Evolutionary conservation across 2,329 filamentous ascomycete species (phyloP).

Genomic region (Beauveria sp.): DNA sequence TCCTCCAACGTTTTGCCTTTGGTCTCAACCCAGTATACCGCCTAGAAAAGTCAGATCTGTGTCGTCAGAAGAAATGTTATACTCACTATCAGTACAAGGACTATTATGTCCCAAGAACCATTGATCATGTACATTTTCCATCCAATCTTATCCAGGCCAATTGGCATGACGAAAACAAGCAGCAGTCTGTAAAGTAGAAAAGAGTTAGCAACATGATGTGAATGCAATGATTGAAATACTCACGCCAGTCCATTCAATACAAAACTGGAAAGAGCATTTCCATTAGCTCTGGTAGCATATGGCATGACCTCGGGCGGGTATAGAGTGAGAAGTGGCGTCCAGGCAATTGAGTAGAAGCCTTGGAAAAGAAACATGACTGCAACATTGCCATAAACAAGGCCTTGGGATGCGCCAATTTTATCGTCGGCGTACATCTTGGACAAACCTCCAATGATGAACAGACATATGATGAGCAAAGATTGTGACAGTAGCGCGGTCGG

Average conservation of each 20-base stretch:
- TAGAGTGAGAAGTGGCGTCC: constrained; percentile 20
- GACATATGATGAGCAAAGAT: constrained; percentile 29
- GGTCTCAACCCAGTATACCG: constrained; percentile 27
- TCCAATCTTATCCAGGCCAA: constrained; percentile 17
- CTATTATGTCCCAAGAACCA: constrained; percentile 19
- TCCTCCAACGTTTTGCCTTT: constrained; percentile 38
- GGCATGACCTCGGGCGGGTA: constrained; percentile 23
- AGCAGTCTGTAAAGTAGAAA: constrained; percentile 6
- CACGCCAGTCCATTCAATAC: constrained; percentile 11
- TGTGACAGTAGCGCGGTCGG: constrained; percentile 32
- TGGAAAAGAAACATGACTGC: constrained; percentile 23
- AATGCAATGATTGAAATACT: neutral
- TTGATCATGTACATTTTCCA: constrained; percentile 22
- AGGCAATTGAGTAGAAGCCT: constrained; percentile 21
- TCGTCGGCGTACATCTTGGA: constrained; percentile 32
- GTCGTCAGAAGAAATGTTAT: neutral
- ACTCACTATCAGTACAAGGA: constrained; percentile 14
- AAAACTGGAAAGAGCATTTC: constrained; percentile 28
- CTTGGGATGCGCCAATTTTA: constrained; percentile 19
- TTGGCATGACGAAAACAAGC: constrained; percentile 17
- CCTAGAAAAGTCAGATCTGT: neutral
- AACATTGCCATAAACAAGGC: constrained; percentile 30
- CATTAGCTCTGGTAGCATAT: constrained; percentile 20
- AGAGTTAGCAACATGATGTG: neutral
- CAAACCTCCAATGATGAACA: constrained; percentile 44